Evolutionary conservation across 805 yeast genomes (phyloP), one percentile per base, ranked within the genome.

Genomic region (Metschnikowia dekortorum): DNA sequence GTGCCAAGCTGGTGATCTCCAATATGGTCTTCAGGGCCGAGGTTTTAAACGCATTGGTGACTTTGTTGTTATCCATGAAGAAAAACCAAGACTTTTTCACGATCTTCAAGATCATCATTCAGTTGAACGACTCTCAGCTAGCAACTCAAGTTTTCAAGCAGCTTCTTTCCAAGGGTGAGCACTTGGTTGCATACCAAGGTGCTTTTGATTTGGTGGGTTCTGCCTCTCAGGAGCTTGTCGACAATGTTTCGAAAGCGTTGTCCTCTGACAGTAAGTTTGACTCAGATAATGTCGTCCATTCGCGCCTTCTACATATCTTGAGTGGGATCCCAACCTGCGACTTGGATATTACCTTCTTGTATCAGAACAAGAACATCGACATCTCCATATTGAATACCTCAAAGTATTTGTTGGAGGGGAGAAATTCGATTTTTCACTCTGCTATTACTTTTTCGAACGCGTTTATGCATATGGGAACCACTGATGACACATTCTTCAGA

Each of bases 361-460:
- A 83, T 69, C 83, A 87, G 63, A 87, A 92, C 71, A 88, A 89
- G 71, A 87, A 88, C 68, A 86, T 96, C 34, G 98, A 94, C 67
- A 74, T 84, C 50, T 79, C 85, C 46, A 84, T 92, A 51, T 76
- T 94, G 61, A 87, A 87, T 67, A 86, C 86, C 62, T 80, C 97
- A 6, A 90, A 89, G 67, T 79, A 82, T 51, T 76, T 81, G 8
- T 75, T 94, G 56, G 99, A 94, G 65, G 96, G 96, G 43, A 83
- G 96, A 69, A 87, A 83, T 64, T 94, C 99, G 10, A 82, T 94
- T 56, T 91, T 88, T 79, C 99, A 94, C 71, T 85, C 95, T 26
- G 99, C 97, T 7, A 90, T 94, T 44, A 89, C 97, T 44, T 90
- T 94, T 65, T 84, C 94, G 49, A 92, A 90, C 63, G 97, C 97